Conservation (phyloP, 805 yeast species). For the Metschnikowia bowlesiae region DNA sequence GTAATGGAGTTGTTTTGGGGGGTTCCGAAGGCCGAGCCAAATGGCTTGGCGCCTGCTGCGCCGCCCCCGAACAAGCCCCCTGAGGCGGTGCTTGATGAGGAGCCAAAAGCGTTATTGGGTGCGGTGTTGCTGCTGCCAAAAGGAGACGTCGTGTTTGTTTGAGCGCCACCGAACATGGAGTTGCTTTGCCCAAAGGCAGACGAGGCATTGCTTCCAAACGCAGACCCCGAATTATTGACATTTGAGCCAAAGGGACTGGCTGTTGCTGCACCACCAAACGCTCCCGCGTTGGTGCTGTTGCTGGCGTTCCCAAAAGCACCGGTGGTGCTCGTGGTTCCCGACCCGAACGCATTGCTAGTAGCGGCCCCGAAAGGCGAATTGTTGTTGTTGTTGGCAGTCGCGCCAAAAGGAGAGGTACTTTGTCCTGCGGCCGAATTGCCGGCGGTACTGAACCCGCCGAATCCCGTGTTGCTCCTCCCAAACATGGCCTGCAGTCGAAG, state of each 20-base stretch:
- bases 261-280: constrained; percentile 9
- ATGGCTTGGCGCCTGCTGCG: constrained; percentile 13
- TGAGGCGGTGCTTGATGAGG: constrained; percentile 6
- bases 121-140: constrained; percentile 17
- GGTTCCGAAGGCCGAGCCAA: constrained; percentile 20
- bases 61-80: constrained; percentile 11
- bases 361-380: constrained; percentile 18
- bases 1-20: constrained; percentile 17
- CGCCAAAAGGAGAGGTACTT: constrained; percentile 14
- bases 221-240: constrained; percentile 22
- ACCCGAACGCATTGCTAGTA: constrained; percentile 14
- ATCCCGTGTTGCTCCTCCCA: constrained; percentile 47
- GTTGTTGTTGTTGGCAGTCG: constrained; percentile 4
- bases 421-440: constrained; percentile 2
- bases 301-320: constrained; percentile 30
- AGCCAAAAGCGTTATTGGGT: constrained; percentile 18
- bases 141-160: constrained; percentile 11
- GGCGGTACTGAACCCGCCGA: constrained; percentile 44
- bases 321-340: constrained; percentile 16
- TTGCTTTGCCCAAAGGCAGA: constrained; percentile 22
- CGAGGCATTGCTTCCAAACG: constrained; percentile 35
- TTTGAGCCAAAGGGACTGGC: constrained; percentile 16
- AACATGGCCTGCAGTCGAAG: constrained; percentile 31
- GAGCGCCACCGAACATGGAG: constrained; percentile 25
- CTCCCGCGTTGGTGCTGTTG: constrained; percentile 10